Conservation (phyloP, 805 yeast species). For the Starmerella ratchasimensis region DNA sequence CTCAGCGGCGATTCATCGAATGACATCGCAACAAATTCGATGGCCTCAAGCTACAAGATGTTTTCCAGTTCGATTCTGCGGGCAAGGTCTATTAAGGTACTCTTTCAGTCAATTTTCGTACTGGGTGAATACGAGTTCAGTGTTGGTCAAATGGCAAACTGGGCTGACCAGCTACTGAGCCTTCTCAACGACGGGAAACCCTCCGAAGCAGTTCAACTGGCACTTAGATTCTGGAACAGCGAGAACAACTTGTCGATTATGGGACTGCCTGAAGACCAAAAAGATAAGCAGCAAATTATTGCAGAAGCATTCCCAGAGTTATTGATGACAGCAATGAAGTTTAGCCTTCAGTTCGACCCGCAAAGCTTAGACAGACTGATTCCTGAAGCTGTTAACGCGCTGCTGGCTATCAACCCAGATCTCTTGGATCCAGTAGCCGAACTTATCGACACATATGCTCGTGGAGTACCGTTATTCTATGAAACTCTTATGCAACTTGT, state of each 20-base stretch:
- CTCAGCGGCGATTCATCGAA: too few relatives aligned
- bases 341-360: slow-evolving; percentile 29
- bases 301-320: slow-evolving; percentile 43
- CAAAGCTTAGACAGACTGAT: slow-evolving; percentile 23
- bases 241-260: slow-evolving; percentile 36
- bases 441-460: slow-evolving; percentile 26
- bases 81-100: too few relatives aligned
- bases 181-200: slow-evolving; percentile 38
- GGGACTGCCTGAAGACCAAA: slow-evolving; percentile 40
- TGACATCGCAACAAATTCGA: too few relatives aligned
- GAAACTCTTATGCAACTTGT: slow-evolving; percentile 41
- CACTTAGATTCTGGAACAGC: slow-evolving; percentile 41
- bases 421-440: slow-evolving; percentile 37
- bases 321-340: slow-evolving; percentile 38
- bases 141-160: slow-evolving; percentile 47
- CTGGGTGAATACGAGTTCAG: slow-evolving; percentile 40
- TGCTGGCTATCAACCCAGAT: slow-evolving; percentile 23
- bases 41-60: too few relatives aligned
- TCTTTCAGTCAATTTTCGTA: slow-evolving; percentile 32
- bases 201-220: slow-evolving; percentile 42
- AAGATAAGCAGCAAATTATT: slow-evolving; percentile 37
- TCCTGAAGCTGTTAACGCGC: slow-evolving; percentile 32
- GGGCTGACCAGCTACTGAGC: slow-evolving; percentile 52
- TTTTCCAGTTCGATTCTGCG: too few relatives aligned
- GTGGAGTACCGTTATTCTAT: slow-evolving; percentile 33